Evolutionary conservation across 1,284 basidiomycete genomes (phyloP), one percentile per base, ranked within the genome.

Genomic region (Flammula alnicola): DNA sequence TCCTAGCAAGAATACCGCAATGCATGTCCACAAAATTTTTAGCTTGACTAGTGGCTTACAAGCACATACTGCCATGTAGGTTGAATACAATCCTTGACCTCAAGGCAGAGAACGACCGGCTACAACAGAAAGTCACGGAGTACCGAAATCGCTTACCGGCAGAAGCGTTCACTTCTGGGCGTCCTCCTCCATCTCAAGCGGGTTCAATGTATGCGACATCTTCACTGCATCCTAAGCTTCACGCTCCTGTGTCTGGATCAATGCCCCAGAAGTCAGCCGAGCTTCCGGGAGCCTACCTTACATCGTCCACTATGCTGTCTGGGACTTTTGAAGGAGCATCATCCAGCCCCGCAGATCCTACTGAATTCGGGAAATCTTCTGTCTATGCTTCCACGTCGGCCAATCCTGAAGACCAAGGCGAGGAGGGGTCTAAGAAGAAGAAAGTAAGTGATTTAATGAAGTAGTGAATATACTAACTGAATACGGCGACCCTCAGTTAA

Each of bases 71-170:
- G n/a, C n/a, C n/a, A n/a, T 35, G 29, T 30, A 91, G 89, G 79
- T 71, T 92, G 29, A 84, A 90, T 62, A 85, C 86, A 3, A 86
- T 88, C 62, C 67, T 92, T 30, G 89, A 92, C 60, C 77, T 91
- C 48, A 90, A 89, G 65, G 75, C 83, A 45, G 88, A 91, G 67
- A 88, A 92, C 64, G 83, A 88, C 62, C 77, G 81, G 10, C 67
- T 93, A 31, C 80, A 81, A 57, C 74, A 75, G 47, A 77, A 78
- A 29, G 66, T 84, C 37, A 63, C 66, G 16, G 75, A 77, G 33
- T 52, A 71, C 80, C 38, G 67, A 61, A 47, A 46, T 29, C 51
- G 51, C 25, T 26, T 51, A 11, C 44, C 56, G 7, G 33, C 41
- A 1, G 52, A 57, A 20, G 22, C 54, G 23, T 31, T 54, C 8